A percentile compares a stretch with the other conserved stretches of the same genome.
Conservation (phyloP, 1,139 yeast species). For the Zygosaccharomyces sapae region DNA sequence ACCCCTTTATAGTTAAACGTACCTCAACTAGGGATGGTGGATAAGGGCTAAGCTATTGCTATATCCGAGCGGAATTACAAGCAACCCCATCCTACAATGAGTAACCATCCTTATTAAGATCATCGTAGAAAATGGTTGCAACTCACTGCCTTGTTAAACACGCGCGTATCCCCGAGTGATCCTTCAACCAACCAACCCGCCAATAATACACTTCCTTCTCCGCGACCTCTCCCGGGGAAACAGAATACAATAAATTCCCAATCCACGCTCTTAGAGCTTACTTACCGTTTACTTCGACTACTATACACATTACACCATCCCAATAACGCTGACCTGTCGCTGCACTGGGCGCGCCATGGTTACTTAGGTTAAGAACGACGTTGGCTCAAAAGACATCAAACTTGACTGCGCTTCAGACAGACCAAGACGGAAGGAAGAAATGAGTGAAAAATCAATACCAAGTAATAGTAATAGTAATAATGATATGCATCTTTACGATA, state of each 20-base stretch:
- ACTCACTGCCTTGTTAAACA: no score
- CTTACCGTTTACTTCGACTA: conserved; percentile 1
- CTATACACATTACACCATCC: conserved; percentile 1
- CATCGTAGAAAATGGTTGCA: no score
- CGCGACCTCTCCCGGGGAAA: not conserved
- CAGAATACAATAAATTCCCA: not conserved
- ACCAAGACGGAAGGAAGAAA: conserved; percentile 10
- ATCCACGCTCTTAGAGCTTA: conserved; percentile 2
- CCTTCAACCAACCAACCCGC: not conserved
- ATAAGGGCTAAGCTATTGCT: not conserved
- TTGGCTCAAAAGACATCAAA: conserved; percentile 28
- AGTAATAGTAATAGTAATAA: not conserved
- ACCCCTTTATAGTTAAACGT: no score
- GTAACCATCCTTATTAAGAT: not conserved
- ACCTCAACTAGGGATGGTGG: no score
- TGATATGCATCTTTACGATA: conserved; percentile 1
- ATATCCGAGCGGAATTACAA: not conserved
- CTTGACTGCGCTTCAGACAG: conserved; percentile 38
- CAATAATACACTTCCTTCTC: no score
- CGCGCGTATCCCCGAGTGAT: no score
- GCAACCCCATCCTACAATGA: not conserved
- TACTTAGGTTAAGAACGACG: conserved; percentile 18
- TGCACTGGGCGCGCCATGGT: conserved; percentile 8
- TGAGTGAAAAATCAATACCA: conserved; percentile 1
- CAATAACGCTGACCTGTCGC: conserved; percentile 6